Evolutionary conservation across 176 grass and related monocot species (phyloP).

Genomic region (Eragrostis curvula): DNA sequence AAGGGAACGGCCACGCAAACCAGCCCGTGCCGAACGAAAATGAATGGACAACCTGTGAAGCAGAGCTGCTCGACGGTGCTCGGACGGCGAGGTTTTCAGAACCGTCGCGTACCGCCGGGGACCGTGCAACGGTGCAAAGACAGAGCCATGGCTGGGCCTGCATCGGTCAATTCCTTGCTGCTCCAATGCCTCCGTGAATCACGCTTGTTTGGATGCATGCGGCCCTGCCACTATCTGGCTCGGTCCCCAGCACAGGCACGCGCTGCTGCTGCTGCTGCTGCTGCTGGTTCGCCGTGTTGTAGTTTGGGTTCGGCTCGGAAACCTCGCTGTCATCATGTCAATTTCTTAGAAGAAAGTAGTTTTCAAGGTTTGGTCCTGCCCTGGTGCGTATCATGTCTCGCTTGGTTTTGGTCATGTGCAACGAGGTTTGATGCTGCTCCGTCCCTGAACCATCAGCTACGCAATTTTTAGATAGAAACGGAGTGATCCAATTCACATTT

Average conservation of each 20-base stretch:
- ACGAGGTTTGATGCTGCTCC: not conserved
- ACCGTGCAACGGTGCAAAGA: too few species aligned
- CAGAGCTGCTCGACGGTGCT: not conserved
- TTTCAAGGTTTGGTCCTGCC: not conserved
- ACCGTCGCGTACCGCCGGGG: too few species aligned
- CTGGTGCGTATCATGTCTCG: too few species aligned
- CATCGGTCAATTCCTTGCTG: not conserved
- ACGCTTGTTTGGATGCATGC: conserved; percentile 3
- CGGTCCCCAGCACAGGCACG: not conserved
- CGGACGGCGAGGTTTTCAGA: conserved; percentile 25
- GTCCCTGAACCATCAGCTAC: not conserved
- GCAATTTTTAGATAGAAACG: not conserved
- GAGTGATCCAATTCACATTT: not conserved
- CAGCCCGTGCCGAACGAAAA: too few species aligned
- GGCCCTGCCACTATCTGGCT: too few species aligned
- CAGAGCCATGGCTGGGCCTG: not conserved
- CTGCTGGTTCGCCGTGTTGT: too few species aligned
- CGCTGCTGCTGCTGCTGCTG: too few species aligned
- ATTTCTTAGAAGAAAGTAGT: not conserved
- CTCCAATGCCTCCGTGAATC: not conserved
- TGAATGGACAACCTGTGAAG: not conserved
- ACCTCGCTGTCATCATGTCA: not conserved
- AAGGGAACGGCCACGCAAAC: too few species aligned
- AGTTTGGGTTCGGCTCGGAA: not conserved
- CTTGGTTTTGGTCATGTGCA: not conserved